A percentile compares a stretch with the other conserved stretches of the same genome.
These are phyloP conservation scores for Azolla pinnata DNA, from an alignment of 75 land plant genomes.

Conservation along the genomic window DNA sequence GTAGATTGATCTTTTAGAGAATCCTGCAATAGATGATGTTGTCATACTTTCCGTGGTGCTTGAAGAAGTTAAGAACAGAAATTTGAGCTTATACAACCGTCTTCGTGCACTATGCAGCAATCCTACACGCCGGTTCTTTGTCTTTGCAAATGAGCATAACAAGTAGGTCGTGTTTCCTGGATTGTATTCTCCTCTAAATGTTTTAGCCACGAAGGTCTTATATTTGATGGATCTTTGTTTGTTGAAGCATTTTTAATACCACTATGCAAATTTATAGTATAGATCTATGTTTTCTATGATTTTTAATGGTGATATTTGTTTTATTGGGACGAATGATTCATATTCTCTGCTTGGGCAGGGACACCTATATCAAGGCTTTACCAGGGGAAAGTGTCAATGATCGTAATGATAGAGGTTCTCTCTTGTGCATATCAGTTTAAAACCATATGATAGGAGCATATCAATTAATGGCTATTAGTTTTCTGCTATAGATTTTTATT, in stretches of 20 bases:
- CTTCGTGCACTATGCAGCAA: conserved; percentile 58
- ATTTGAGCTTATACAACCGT: conserved; percentile 73
- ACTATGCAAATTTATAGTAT: too few species aligned
- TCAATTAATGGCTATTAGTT: neutral
- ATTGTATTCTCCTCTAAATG: too few species aligned
- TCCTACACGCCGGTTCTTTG: conserved; percentile 56
- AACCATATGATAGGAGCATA: neutral
- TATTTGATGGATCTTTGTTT: too few species aligned
- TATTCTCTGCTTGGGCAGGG: conserved; percentile 52
- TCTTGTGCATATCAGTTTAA: neutral
- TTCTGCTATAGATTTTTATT: neutral
- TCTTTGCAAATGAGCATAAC: conserved; percentile 87
- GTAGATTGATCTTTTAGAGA: conserved; percentile 94
- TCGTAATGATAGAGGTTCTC: conserved; percentile 82
- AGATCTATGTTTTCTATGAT: too few species aligned
- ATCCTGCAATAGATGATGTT: conserved; percentile 61
- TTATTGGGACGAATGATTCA: too few species aligned
- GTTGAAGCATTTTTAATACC: too few species aligned
- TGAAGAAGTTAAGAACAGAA: conserved; percentile 89
- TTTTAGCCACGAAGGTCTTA: too few species aligned
- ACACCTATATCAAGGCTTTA: conserved; percentile 73
- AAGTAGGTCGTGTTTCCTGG: too few species aligned
- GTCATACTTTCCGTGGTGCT: conserved; percentile 78
- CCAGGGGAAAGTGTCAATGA: conserved; percentile 86
- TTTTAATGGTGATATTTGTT: neutral